Evolutionary conservation across 345 rosid species (phyloP).

Genomic region (Citrus hindsii): DNA sequence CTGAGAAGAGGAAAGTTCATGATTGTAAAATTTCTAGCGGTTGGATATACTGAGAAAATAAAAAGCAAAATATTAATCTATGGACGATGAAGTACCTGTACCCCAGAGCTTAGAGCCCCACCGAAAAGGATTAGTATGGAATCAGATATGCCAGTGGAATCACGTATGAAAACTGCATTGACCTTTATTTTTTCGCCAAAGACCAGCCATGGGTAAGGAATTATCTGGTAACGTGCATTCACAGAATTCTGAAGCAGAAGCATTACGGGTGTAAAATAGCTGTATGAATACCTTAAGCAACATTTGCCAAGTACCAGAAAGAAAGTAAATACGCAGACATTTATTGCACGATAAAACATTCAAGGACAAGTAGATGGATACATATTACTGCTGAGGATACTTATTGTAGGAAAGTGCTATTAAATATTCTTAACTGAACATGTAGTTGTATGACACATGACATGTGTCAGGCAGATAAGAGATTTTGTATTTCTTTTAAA

Average conservation of each 20-base stretch:
- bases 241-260: constrained; percentile 82
- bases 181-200: constrained; percentile 97
- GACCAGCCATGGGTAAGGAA: constrained; percentile 95
- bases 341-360: neutral
- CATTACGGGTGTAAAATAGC: neutral
- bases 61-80: neutral
- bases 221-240: constrained; percentile 77
- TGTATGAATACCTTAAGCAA: neutral
- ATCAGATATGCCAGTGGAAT: constrained; percentile 97
- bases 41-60: neutral
- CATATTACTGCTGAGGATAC: neutral
- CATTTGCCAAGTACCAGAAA: neutral
- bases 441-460: neutral
- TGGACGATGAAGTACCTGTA: constrained; percentile 47
- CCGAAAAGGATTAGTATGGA: constrained; percentile 87
- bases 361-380: neutral
- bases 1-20: constrained; percentile 33
- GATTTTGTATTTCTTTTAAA: neutral
- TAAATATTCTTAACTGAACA: neutral
- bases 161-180: constrained; percentile 85
- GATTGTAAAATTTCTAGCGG: neutral
- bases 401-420: neutral
- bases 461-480: neutral
- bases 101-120: constrained; percentile 65
- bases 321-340: neutral